Percentiles rank a stretch among this genome's conserved stretches.
Evolutionary conservation across 768 basidiomycete species (phyloP).

Genomic region (Chalciporus chontae): DNA sequence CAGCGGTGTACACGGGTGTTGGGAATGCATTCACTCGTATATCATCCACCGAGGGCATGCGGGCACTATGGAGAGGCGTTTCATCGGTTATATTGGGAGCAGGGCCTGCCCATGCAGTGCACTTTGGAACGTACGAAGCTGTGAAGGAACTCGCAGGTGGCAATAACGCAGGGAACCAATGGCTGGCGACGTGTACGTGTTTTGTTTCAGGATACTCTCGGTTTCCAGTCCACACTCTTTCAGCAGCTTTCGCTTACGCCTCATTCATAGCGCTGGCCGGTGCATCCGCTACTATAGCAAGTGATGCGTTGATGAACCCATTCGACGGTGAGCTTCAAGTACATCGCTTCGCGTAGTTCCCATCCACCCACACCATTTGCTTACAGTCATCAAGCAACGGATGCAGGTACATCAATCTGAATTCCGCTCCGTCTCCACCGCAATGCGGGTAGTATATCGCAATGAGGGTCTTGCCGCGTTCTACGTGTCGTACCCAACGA

Average conservation of each 20-base stretch:
- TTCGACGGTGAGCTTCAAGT: conserved; percentile 78
- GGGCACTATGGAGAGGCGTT: conserved; percentile 93
- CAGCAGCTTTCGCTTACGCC: conserved; percentile 9
- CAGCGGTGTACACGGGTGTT: conserved; percentile 84
- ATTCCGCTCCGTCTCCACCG: conserved; percentile 83
- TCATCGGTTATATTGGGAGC: conserved; percentile 94
- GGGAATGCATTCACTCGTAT: conserved; percentile 90
- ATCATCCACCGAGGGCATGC: conserved; percentile 89
- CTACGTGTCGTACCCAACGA: conserved; percentile 98
- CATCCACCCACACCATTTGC: conserved; percentile 14
- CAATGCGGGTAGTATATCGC: conserved; percentile 79
- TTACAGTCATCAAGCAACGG: conserved; percentile 93
- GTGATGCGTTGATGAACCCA: conserved; percentile 98
- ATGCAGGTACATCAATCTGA: conserved; percentile 97
- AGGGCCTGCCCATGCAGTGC: conserved; percentile 96
- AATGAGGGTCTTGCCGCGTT: conserved; percentile 88
- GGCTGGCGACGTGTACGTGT: conserved; percentile 81
- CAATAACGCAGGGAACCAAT: conserved; percentile 72
- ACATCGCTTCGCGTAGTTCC: not conserved
- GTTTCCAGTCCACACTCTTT: conserved; percentile 1
- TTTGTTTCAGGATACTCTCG: not conserved
- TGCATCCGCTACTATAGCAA: conserved; percentile 89
- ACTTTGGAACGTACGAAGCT: conserved; percentile 94
- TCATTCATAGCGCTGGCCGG: conserved; percentile 76
- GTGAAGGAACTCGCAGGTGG: conserved; percentile 92